Base-by-base conservation (phyloP, 2,329 filamentous ascomycete genomes). In the Neonectria neomacrospora region DNA sequence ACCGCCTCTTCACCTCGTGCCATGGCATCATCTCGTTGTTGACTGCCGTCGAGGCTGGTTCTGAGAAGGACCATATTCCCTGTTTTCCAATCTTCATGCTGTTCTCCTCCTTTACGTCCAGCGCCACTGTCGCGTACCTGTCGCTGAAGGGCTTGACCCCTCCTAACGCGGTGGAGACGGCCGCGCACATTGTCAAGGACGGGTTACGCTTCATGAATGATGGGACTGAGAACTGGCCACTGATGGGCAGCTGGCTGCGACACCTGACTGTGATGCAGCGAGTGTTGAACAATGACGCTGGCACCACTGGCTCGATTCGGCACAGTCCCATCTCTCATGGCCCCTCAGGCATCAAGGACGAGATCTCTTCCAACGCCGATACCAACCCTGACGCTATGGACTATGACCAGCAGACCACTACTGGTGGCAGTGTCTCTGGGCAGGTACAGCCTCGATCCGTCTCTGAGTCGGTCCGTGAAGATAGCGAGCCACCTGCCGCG, bases 41-140 rank as follows among this genome's bases (percentile, higher is more conserved):
- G 20, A 79, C 82, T 4, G 83, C 86, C 2, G 82, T 89, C 3
- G 86, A 88, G 74, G 75, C 80, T 11, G 85, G 85, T 10, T 79
- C 82, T 1, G 86, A 88, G 55, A 88, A 88, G 77, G 85, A 88
- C 57, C 79, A 81, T 23, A 80, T 84, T n/a, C 79, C 85, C n/a
- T 87, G 84, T 75, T 87, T 88, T 76, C 86, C 86, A 39, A 86
- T 89, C 58, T 87, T 88, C 65, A 88, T 89, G 86, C 79, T 88
- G 12, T 89, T 89, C 73, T 85, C 86, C 0, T 84, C 86, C 54
- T 89, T 89, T 65, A 88, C 86, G 0, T 85, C 86, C 2, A 86
- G 86, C 64, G 86, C 86, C 2, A 88, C 86, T 1, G 83, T 88
- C 1, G 86, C 86, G 12, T 89, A 88, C 75, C 80, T 89, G 30